phyloP scores from a whole-genome alignment of 352 stramenopile species.

The Blastocystis hominis region DNA sequence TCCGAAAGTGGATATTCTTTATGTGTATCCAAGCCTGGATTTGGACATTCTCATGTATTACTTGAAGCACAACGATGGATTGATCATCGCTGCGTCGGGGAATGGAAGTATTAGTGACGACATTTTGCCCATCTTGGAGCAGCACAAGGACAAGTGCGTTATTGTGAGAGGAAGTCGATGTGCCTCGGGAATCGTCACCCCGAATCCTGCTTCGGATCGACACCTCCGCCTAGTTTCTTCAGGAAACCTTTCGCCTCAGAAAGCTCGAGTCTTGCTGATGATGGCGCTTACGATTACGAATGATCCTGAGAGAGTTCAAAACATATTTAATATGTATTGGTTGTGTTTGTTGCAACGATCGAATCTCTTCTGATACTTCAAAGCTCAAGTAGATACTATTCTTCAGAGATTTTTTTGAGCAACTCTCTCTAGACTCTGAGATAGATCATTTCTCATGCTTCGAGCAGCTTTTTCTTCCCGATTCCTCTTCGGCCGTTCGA shows the following conservation, averaged over 20 bases:
- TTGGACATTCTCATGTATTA: slow-evolving; percentile 48
- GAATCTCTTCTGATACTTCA: too few species aligned
- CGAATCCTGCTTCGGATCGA: neutral
- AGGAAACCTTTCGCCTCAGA: slow-evolving; percentile 33
- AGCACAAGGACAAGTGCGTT: slow-evolving; percentile 10
- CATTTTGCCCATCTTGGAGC: neutral
- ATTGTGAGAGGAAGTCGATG: slow-evolving; percentile 30
- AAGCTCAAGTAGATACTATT: too few species aligned
- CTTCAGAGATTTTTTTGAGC: neutral
- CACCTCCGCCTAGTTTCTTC: slow-evolving; percentile 8
- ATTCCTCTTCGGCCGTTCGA: neutral
- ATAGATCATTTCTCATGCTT: neutral
- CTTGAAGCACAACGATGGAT: slow-evolving; percentile 18
- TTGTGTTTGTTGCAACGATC: slow-evolving; percentile 18
- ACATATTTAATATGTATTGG: slow-evolving; percentile 40
- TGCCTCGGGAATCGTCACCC: slow-evolving; percentile 33
- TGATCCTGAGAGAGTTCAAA: neutral
- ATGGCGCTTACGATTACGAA: slow-evolving; percentile 36
- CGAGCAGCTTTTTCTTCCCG: neutral
- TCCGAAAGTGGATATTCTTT: slow-evolving; percentile 45
- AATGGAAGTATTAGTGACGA: slow-evolving; percentile 53
- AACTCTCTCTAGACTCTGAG: neutral
- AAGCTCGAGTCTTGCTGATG: slow-evolving; percentile 37
- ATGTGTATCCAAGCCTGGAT: slow-evolving; percentile 41
- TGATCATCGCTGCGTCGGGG: slow-evolving; percentile 1